A percentile compares a stretch with the other conserved stretches of the same genome.
Conservation (phyloP, 768 basidiomycete genomes). For the Panellus pusillus region DNA sequence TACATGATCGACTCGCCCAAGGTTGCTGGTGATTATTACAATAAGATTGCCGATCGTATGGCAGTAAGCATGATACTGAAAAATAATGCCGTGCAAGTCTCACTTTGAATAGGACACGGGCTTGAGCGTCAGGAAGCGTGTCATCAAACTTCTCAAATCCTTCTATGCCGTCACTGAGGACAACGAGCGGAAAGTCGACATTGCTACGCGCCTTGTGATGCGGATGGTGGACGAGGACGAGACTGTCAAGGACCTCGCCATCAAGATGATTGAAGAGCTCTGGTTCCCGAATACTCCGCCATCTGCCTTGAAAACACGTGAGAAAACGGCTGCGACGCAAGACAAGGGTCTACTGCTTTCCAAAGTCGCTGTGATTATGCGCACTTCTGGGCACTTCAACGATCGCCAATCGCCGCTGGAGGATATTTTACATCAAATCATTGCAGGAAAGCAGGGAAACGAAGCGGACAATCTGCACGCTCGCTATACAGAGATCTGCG, state of each 20-base stretch:
- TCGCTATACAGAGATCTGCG: slow-evolving; percentile 81
- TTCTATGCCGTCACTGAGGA: slow-evolving; percentile 72
- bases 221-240: slow-evolving; percentile 94
- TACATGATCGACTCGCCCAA: slow-evolving; percentile 89
- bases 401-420: slow-evolving; percentile 85
- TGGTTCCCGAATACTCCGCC: slow-evolving; percentile 66
- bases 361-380: slow-evolving; percentile 84
- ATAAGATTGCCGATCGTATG: slow-evolving; percentile 85
- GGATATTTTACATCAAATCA: slow-evolving; percentile 80
- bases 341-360: slow-evolving; percentile 57
- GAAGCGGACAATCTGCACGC: slow-evolving; percentile 56
- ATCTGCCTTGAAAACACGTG: slow-evolving; percentile 39
- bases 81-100: not conserved
- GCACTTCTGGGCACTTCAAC: slow-evolving; percentile 76
- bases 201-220: slow-evolving; percentile 76
- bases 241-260: slow-evolving; percentile 88
- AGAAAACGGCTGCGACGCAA: slow-evolving; percentile 30
- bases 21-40: slow-evolving; percentile 88
- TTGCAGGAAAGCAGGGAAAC: slow-evolving; percentile 64
- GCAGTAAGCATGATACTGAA: slow-evolving; percentile 53
- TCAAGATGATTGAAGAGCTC: slow-evolving; percentile 87
- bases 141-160: slow-evolving; percentile 89
- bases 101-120: slow-evolving; percentile 76
- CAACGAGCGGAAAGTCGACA: slow-evolving; percentile 65
- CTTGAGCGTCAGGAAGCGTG: slow-evolving; percentile 89